Evolutionary conservation across 2,329 filamentous ascomycete genomes (phyloP).

Genomic region (Diaporthe helianthi): DNA sequence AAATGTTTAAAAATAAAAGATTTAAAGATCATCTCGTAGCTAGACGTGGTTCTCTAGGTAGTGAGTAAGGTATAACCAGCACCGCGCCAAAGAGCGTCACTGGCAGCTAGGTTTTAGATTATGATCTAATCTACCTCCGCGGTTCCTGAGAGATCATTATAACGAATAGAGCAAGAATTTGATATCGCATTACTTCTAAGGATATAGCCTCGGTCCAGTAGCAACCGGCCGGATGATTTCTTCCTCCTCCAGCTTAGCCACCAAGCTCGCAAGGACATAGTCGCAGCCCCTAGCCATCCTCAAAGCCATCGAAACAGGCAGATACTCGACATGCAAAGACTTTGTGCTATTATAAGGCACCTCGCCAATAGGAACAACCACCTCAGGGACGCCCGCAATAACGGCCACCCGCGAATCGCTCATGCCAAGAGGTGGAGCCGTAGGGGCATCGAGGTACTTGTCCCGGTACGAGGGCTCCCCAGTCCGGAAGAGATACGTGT

Average conservation of each 20-base stretch:
- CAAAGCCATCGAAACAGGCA: slow-evolving; percentile 22
- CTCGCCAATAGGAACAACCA: slow-evolving; percentile 3
- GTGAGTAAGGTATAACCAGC: too few relatives aligned
- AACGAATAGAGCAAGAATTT: neutral
- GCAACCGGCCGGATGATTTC: slow-evolving; percentile 3
- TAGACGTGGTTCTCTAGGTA: too few relatives aligned
- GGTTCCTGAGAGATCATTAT: neutral
- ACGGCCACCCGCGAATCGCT: slow-evolving; percentile 2
- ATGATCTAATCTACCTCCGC: too few relatives aligned
- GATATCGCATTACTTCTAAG: neutral
- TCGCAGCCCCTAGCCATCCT: slow-evolving; percentile 38
- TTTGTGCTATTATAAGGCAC: slow-evolving; percentile 7
- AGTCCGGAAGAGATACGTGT: slow-evolving; percentile 28
- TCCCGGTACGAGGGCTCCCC: slow-evolving; percentile 31
- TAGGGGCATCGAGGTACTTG: slow-evolving; percentile 5
- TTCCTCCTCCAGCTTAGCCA: slow-evolving; percentile 17
- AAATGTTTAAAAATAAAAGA: too few relatives aligned
- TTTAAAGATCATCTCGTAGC: too few relatives aligned
- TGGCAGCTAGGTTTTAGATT: too few relatives aligned
- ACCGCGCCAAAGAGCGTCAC: too few relatives aligned
- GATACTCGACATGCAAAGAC: slow-evolving; percentile 16
- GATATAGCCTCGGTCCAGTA: neutral
- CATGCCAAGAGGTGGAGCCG: slow-evolving; percentile 21
- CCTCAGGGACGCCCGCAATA: slow-evolving; percentile 16
- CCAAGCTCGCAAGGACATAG: slow-evolving; percentile 21